Evolutionary conservation across 805 yeast genomes (phyloP), one percentile per base, ranked within the genome.

Genomic region (Scheffersomyces lignosus): DNA sequence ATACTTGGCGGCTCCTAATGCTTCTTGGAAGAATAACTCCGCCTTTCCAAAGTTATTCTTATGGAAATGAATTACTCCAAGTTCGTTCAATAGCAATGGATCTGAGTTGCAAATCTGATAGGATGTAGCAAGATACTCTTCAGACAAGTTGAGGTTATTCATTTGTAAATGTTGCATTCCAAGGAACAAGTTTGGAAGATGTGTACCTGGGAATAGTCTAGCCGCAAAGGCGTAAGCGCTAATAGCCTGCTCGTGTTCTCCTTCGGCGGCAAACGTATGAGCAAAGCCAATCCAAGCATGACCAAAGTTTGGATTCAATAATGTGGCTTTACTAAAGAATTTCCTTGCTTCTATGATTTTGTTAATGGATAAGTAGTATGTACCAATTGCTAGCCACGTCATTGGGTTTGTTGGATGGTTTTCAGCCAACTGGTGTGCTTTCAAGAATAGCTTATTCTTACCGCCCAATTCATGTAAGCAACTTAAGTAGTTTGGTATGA

Each of bases 271-370:
- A 75, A 90, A 93, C 0, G 98, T 90, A 54, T 91, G 98, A 1
- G 98, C 98, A 66, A 93, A 93, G 2, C 97, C 99, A 23, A 93
- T 81, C 99, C 99, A 93, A 1, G 98, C 96, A 35, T 87, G 91
- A 0, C 93, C 95, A 64, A 87, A 89, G 47, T 82, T 86, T 3
- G 99, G 95, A 51, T 88, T 84, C 42, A 90, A 61, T 47, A 89
- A 71, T 1, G 97, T 87, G 0, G 97, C 90, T 56, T 87, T 89
- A 27, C 93, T 83, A 62, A 89, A 93, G 54, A 77, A 88, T 45
- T 84, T 77, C 41, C 99, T 71, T 0, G 98, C 96, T 46, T 90
- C 97, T 4, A 80, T 59, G 9, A 86, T 70, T 55, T 83, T 83
- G 41, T 74, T 75, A 4, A 83, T 80, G 4, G 89, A 71, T 45